A percentile compares a stretch with the other conserved stretches of the same genome.
These are phyloP conservation scores for Cryptococcus amylolentus DNA, from an alignment of 1,284 basidiomycete species.

Conservation along the genomic window DNA sequence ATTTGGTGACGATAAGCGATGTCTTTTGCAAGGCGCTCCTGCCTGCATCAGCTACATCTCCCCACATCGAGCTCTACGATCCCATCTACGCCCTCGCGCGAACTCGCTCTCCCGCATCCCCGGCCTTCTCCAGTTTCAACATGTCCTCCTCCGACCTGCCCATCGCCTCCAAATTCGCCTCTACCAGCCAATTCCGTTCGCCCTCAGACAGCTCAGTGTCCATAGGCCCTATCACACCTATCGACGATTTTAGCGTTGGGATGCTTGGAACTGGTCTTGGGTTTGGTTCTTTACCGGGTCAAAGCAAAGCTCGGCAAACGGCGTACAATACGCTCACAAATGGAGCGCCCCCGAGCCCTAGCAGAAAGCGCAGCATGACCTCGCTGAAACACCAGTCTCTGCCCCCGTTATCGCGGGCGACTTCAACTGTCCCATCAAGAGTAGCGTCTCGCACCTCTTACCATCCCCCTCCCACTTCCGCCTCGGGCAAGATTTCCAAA, in stretches of 20 bases:
- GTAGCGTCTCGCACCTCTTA: not conserved
- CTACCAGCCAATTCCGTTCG: conserved; percentile 32
- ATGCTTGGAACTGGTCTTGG: not conserved
- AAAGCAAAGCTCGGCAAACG: conserved; percentile 14
- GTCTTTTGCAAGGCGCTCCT: conserved; percentile 87
- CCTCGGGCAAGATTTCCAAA: conserved; percentile 11
- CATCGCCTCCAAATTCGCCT: conserved; percentile 87
- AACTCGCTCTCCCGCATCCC: conserved; percentile 18
- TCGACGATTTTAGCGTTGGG: conserved; percentile 3
- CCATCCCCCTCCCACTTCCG: not conserved
- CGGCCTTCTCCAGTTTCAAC: conserved; percentile 43
- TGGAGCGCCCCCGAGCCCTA: conserved; percentile 19
- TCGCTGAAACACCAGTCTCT: conserved; percentile 62
- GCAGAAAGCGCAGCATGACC: conserved; percentile 12
- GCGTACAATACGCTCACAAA: conserved; percentile 38
- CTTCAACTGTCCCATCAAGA: not conserved
- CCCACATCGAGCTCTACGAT: conserved; percentile 56
- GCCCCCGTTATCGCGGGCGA: conserved; percentile 61
- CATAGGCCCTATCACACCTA: conserved; percentile 11
- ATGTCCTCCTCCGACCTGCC: conserved; percentile 72
- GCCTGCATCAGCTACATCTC: conserved; percentile 60
- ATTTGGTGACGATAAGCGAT: conserved; percentile 85
- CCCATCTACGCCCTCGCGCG: conserved; percentile 22
- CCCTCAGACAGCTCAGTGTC: conserved; percentile 14
- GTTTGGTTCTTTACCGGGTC: not conserved